Evolutionary conservation across 2,329 filamentous ascomycete species (phyloP), one percentile per base, ranked within the genome.

Genomic region (Exophiala phaeomuriformis): DNA sequence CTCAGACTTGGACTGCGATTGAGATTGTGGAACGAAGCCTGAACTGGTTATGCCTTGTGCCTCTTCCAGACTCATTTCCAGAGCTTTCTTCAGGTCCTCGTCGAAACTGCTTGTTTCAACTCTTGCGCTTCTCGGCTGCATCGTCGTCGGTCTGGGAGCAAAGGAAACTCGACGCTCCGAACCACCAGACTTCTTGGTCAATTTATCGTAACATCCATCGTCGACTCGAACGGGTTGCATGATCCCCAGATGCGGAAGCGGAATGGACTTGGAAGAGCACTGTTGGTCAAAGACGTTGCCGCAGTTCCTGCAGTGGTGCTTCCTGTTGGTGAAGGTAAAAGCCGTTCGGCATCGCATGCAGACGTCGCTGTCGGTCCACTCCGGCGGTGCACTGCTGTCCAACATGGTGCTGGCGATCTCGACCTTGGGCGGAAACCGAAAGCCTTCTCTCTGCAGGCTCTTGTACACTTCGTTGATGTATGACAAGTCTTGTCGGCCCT

Each of bases 11-110:
- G 64, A 58, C 53, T 79, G 77, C 3, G 79, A 69, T 53, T 79
- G 77, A 3, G 79, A 69, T 60, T 85, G 86, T 10, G 88, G 78
- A 8, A 85, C 81, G 67, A 90, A 94, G 19, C 85, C 88, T 19
- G 78, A 70, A 28, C 82, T 80, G 33, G 63, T 58, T 64, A 87
- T 84, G 40, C 79, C 83, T 67, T 90, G 87, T 37, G 89, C 87
- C 62, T 98, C 93, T 65, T 98, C 93, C 63, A 98, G 72, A 65
- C 93, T 98, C 91, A 98, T 96, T 56, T 95, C 89, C 56, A 98
- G 72, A 0, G 93, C 93, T 65, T 84, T 86, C 69, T 95, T 96
- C 57, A 98, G 74, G 67, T 98, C 93, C 60, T 96, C 90, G 67
- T 98, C 93, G 64, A 95, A 97, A 10, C 84, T 85, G 61, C 94